Conservation (phyloP, 169 alveolate species). For the Eimeria falciformis region DNA sequence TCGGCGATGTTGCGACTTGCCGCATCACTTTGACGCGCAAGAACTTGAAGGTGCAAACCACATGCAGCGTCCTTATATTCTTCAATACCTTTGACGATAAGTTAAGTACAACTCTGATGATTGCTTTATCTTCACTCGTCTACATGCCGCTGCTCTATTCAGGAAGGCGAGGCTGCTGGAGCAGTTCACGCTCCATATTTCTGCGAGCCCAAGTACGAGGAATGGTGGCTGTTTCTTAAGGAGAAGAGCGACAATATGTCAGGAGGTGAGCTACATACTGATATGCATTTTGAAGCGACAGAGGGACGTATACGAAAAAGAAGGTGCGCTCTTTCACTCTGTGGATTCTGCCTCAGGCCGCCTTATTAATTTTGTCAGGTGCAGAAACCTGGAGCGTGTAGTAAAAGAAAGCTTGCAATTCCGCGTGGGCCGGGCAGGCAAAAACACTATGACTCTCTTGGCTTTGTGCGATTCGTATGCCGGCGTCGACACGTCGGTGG, state of each 20-base stretch:
- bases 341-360: slow-evolving; percentile 60
- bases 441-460: slow-evolving; percentile 54
- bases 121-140: neutral
- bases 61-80: neutral
- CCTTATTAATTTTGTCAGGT: slow-evolving; percentile 63
- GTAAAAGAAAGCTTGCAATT: slow-evolving; percentile 75
- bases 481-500: slow-evolving; percentile 71
- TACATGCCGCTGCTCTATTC: neutral
- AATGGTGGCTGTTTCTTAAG: slow-evolving; percentile 90
- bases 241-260: slow-evolving; percentile 74
- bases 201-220: slow-evolving; percentile 92
- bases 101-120: neutral
- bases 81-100: neutral
- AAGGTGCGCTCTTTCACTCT: neutral
- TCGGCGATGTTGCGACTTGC: slow-evolving; percentile 91
- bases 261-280: slow-evolving; percentile 45
- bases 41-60: slow-evolving; percentile 81
- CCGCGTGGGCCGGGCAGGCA: slow-evolving; percentile 74
- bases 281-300: neutral
- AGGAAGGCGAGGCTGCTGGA: slow-evolving; percentile 89
- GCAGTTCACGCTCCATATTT: slow-evolving; percentile 93
- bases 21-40: slow-evolving; percentile 86
- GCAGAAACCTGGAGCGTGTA: slow-evolving; percentile 64
- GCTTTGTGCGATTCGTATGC: slow-evolving; percentile 79
- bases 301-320: neutral